phyloP scores from a whole-genome alignment of 495 filamentous ascomycete genomes.

The Elaphomyces granulatus region DNA sequence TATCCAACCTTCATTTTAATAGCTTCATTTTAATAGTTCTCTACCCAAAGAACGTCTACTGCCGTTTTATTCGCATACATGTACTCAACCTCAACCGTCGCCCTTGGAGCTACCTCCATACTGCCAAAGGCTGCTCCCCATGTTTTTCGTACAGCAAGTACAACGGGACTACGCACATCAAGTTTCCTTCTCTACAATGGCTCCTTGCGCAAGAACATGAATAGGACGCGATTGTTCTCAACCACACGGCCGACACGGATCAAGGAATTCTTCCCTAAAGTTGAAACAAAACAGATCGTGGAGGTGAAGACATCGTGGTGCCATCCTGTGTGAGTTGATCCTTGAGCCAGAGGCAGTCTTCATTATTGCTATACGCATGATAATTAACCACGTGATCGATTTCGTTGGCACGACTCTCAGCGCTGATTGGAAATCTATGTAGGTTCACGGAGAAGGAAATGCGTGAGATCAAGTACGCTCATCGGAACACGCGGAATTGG shows the following conservation, averaged over 20 bases:
- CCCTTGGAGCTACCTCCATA: constrained; percentile 18
- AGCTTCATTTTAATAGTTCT: too few relatives aligned
- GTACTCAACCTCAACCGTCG: too few relatives aligned
- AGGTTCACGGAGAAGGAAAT: constrained; percentile 53
- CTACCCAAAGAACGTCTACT: too few relatives aligned
- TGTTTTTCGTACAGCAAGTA: constrained; percentile 14
- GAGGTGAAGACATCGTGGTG: constrained; percentile 24
- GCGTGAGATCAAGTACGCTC: constrained; percentile 45
- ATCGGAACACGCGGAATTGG: constrained; percentile 50
- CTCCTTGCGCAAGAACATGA: constrained; percentile 6
- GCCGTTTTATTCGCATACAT: too few relatives aligned
- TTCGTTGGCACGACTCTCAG: constrained; percentile 17
- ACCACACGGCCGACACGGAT: constrained; percentile 18
- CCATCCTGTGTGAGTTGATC: constrained; percentile 32
- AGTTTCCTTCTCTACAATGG: constrained; percentile 10
- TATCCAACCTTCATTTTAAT: too few relatives aligned
- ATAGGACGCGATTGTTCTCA: constrained; percentile 8
- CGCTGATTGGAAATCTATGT: neutral
- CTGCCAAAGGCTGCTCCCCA: constrained; percentile 17
- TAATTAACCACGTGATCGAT: too few relatives aligned
- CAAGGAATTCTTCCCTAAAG: constrained; percentile 29
- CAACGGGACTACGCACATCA: constrained; percentile 9
- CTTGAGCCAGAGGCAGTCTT: too few relatives aligned
- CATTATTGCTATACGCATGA: too few relatives aligned
- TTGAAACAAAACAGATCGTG: constrained; percentile 21